Evolutionary conservation across 164 flowering plant species (phyloP), one percentile per base, ranked within the genome.

Genomic region (Liquidambar formosana): DNA sequence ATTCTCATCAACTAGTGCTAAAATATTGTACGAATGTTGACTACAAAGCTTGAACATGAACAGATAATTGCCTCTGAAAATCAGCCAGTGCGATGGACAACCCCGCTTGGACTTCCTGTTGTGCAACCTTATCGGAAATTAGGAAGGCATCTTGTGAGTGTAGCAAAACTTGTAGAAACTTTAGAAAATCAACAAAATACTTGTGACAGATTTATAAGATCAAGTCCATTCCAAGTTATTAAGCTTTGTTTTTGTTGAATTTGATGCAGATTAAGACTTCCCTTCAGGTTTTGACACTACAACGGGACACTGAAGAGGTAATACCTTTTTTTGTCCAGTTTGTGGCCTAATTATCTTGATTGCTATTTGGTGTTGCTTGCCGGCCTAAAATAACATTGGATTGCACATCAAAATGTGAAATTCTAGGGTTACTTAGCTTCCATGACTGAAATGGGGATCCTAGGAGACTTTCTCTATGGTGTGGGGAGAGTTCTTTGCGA

Each of bases 101-200:
- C 97, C 68, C 94, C 97, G 52, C 87, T 90, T 72, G 97, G 96
- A 63, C 93, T 92, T 67, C 97, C 97, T 56, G 97, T 90, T 48
- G 93, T 92, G 68, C 97, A 92, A 68, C 97, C 97, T 22, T 92
- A 92, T 73, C 82, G 84, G 53, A 77, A 84, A 69, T 18, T 76
- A 59, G 91, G 91, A 71, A 86, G 86, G 75, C 89, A 80, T 73
- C 82, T 83, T 59, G 95, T 92, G 85, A 86, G 78, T 67, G 53
- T 56, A 66, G 73, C 54, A 21, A 28, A 56, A 59, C 43, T 59
- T 5, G 46, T 46, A 22, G 54, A 1, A 16, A 1, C 14, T 43
- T 9, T 62, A 49, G 1, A 21, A 28, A 23, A 25, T 47, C 38
- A 18, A 14, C 19, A 52, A 21, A 15, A 15, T 25, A 23, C 18